These are phyloP conservation scores for Penicillium mononematosum DNA, from an alignment of 495 filamentous ascomycete genomes.

Conservation along the genomic window DNA sequence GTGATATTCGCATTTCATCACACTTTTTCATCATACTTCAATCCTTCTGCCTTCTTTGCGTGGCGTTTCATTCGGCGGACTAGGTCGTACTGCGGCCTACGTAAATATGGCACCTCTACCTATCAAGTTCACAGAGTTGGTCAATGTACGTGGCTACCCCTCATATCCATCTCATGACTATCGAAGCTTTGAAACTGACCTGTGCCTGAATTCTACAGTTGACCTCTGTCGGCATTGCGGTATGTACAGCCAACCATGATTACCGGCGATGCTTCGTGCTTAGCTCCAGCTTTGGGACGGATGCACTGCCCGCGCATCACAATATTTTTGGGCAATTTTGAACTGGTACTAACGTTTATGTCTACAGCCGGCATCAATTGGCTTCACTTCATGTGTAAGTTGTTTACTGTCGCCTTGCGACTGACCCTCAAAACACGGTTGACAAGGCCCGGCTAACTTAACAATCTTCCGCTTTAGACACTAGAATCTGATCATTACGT, in stretches of 20 bases:
- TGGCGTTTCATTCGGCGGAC: conserved; percentile 51
- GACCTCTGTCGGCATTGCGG: conserved; percentile 75
- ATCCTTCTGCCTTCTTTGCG: conserved; percentile 38
- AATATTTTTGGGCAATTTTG: conserved; percentile 12
- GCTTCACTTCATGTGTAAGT: conserved; percentile 96
- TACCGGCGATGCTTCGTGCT: conserved; percentile 16
- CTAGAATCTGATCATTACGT: conserved; percentile 95
- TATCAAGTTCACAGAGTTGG: conserved; percentile 92
- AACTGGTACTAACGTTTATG: conserved; percentile 40
- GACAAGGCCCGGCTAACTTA: conserved; percentile 16
- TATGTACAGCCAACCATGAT: conserved; percentile 44
- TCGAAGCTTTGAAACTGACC: conserved; percentile 23
- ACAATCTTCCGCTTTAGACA: conserved; percentile 58
- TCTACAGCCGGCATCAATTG: conserved; percentile 72
- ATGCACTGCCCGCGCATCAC: conserved; percentile 21
- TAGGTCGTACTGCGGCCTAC: conserved; percentile 49
- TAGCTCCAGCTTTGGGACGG: conserved; percentile 24
- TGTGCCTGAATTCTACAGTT: conserved; percentile 49
- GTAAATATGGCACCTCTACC: conserved; percentile 74
- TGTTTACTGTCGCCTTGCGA: conserved; percentile 5
- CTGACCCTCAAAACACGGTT: conserved; percentile 8
- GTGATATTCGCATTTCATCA: conserved; percentile 19
- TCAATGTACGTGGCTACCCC: conserved; percentile 62
- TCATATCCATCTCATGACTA: conserved; percentile 6
- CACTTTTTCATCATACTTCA: conserved; percentile 23